These are phyloP conservation scores for Crithidia mellificae DNA, from an alignment of 208 protist species.

Conservation along the genomic window DNA sequence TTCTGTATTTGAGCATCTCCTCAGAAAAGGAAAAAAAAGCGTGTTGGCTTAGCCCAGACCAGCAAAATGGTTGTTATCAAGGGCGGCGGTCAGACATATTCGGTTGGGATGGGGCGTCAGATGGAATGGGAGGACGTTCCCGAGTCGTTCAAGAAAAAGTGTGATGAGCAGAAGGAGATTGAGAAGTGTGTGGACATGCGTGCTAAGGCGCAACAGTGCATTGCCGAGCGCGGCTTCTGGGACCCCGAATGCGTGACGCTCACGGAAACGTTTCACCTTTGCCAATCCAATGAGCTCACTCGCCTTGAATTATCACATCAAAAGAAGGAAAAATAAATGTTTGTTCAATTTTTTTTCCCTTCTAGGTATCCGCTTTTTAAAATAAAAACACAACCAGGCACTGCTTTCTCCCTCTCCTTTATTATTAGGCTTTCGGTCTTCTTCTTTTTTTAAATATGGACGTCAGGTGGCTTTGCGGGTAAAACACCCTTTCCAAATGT, in stretches of 20 bases:
- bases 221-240: slow-evolving; percentile 77
- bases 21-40: no score
- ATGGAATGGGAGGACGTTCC: slow-evolving; percentile 84
- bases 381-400: no score
- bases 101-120: slow-evolving; percentile 69
- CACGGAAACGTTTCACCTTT: slow-evolving; percentile 77
- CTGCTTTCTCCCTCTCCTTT: no score
- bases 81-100: slow-evolving; percentile 74
- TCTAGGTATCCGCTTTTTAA: no score
- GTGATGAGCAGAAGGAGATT: slow-evolving; percentile 67
- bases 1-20: no score
- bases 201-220: slow-evolving; percentile 69
- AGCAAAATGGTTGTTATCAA: slow-evolving; percentile 73
- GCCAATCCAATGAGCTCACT: slow-evolving; percentile 68
- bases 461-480: no score
- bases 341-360: no score
- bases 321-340: slow-evolving; percentile 6
- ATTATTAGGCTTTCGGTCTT: no score
- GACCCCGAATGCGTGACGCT: slow-evolving; percentile 50
- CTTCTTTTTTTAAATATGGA: no score
- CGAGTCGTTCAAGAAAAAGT: slow-evolving; percentile 66
- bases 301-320: slow-evolving; percentile 40
- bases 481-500: no score
- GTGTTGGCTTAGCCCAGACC: no score
- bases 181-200: slow-evolving; percentile 65